phyloP scores from a whole-genome alignment of 2,329 filamentous ascomycete genomes.

The Sporothrix phasma region DNA sequence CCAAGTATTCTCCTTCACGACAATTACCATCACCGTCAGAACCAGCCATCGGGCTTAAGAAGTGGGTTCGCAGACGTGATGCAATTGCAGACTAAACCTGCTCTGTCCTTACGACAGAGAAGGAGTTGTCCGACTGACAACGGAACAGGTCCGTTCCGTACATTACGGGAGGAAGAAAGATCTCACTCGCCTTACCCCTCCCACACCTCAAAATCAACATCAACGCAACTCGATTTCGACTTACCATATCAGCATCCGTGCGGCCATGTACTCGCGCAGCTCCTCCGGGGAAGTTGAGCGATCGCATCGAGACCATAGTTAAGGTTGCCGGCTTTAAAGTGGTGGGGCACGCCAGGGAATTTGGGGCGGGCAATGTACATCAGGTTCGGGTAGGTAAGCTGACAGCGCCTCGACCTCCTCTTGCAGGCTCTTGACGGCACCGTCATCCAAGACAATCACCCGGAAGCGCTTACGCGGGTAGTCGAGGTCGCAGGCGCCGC shows the following conservation, averaged over 20 bases:
- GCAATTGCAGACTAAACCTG: too few relatives aligned
- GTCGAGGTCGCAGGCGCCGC: slow-evolving; percentile 44
- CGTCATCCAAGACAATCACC: slow-evolving; percentile 48
- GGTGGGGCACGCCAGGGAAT: slow-evolving; percentile 38
- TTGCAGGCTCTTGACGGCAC: slow-evolving; percentile 33
- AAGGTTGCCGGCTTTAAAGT: slow-evolving; percentile 56
- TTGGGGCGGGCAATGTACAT: slow-evolving; percentile 44
- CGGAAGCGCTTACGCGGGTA: slow-evolving; percentile 44
- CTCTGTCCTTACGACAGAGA: too few relatives aligned
- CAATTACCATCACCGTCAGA: too few relatives aligned
- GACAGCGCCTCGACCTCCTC: slow-evolving; percentile 27
- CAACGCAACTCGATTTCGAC: too few relatives aligned
- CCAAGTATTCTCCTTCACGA: too few relatives aligned
- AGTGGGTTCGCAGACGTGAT: too few relatives aligned
- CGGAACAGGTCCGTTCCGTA: too few relatives aligned
- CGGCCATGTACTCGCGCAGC: slow-evolving; percentile 44
- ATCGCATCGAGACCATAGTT: slow-evolving; percentile 49
- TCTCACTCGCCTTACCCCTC: not conserved
- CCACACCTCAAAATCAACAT: not conserved
- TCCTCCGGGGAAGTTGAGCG: slow-evolving; percentile 41
- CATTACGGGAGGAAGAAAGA: too few relatives aligned
- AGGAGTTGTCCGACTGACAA: too few relatives aligned
- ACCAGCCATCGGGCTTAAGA: not conserved
- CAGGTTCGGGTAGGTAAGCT: slow-evolving; percentile 37
- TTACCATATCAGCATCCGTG: slow-evolving; percentile 45